Conservation (phyloP, 805 yeast genomes). For the Candida ovalis region DNA sequence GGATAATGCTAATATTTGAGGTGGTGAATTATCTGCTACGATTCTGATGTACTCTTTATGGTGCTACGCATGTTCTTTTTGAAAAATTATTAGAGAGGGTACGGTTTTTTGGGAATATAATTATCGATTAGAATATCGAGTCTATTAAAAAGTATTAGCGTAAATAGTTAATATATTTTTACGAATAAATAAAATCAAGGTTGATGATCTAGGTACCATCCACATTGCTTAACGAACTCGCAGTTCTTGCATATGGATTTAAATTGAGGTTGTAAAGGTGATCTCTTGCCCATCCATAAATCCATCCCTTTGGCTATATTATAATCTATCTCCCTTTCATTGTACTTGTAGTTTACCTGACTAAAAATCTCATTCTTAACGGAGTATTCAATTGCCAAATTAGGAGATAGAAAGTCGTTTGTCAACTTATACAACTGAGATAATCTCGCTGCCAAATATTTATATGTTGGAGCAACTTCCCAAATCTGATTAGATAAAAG, state of each 20-base stretch:
- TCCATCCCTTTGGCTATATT: constrained; percentile 34
- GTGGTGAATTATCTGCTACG: too few relatives aligned
- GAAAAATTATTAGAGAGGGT: too few relatives aligned
- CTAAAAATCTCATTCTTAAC: constrained; percentile 40
- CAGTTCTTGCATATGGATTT: constrained; percentile 49
- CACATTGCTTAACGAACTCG: constrained; percentile 44
- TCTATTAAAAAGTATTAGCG: background rate
- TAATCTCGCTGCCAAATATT: constrained; percentile 52
- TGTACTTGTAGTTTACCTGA: constrained; percentile 37
- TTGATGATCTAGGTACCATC: constrained; percentile 30
- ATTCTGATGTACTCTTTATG: too few relatives aligned
- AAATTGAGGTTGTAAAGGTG: constrained; percentile 42
- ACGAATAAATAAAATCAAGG: background rate
- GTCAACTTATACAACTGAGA: constrained; percentile 42
- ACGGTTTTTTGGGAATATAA: background rate
- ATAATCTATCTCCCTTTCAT: constrained; percentile 26
- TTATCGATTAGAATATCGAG: background rate
- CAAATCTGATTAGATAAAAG: constrained; percentile 33
- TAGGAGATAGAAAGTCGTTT: constrained; percentile 34
- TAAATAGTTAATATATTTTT: background rate
- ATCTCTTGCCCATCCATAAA: constrained; percentile 59
- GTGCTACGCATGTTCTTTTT: background rate
- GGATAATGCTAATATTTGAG: background rate
- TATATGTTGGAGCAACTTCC: constrained; percentile 52
- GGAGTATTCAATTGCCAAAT: constrained; percentile 50